Evolutionary conservation across 768 basidiomycete genomes (phyloP), one percentile per base, ranked within the genome.

Genomic region (Pleurotus cornucopiae): DNA sequence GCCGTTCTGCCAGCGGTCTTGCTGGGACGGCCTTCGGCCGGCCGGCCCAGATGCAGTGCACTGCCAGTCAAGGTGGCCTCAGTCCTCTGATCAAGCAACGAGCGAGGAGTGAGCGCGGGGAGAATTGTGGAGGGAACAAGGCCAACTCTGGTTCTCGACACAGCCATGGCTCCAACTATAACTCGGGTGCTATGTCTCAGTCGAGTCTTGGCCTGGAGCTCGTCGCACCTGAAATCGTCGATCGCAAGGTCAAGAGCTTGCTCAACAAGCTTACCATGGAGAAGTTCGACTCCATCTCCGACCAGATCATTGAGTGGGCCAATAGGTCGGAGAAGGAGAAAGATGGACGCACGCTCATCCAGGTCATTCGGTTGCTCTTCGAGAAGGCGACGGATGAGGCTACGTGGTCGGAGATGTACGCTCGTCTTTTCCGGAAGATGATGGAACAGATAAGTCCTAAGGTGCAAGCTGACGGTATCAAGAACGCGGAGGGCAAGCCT

Each of bases 301-400:
- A 91, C 66, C 94, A 98, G 70, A 96, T 98, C 68, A 89, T 98
- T 60, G 71, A 80, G 6, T 98, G 94, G 92, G 95, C 94, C 30
- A 96, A 98, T 81, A 91, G 84, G 74, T 91, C 89, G 3, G 86
- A 88, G 76, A 82, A 88, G 64, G 94, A 98, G 79, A 90, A 85
- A 67, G 93, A 98, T 66, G 94, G 94, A 2, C 84, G 89, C 61
- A 96, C 94, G 3, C 84, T 98, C 58, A 96, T 96, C 63, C 91
- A 94, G 64, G 96, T 98, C 68, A 98, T 97, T 71, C 85, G 88
- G 57, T 86, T 97, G 52, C 91, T 98, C 30, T 98, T 97, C 70
- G 96, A 97, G 72, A 97, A 95, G 78, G 95, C 94, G 7, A 97
- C 92, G 5, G 94, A 97, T 69, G 95, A 97, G 69, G 92, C 92